These are phyloP conservation scores for Rhododendron ferrugineum DNA, from an alignment of 148 eudicot species.

Conservation along the genomic window DNA sequence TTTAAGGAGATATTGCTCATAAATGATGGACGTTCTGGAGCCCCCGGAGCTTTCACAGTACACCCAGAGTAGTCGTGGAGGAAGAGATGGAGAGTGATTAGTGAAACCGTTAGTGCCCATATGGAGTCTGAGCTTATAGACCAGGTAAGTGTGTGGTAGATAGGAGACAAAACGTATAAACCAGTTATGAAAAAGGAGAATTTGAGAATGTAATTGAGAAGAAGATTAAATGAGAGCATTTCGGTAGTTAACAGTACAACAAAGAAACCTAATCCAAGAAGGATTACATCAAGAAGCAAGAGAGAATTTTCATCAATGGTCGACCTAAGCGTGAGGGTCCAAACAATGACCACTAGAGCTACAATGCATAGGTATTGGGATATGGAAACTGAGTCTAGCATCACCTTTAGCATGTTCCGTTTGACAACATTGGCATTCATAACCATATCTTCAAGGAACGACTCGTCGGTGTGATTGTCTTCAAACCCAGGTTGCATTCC, in stretches of 20 bases:
- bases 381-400: conserved; percentile 77
- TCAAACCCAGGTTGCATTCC: conserved; percentile 96
- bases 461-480: conserved; percentile 87
- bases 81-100: conserved; percentile 73
- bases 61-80: conserved; percentile 88
- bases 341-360: conserved; percentile 76
- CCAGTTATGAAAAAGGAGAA: conserved; percentile 73
- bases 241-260: conserved; percentile 61
- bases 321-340: conserved; percentile 74
- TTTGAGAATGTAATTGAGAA: conserved; percentile 53
- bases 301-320: conserved; percentile 55
- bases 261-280: conserved; percentile 70
- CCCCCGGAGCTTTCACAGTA: conserved; percentile 63
- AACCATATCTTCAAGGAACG: conserved; percentile 88
- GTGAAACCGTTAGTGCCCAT: conserved; percentile 69
- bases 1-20: conserved; percentile 44
- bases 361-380: conserved; percentile 90
- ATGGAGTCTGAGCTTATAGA: conserved; percentile 91
- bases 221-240: conserved; percentile 42
- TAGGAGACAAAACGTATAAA: conserved; percentile 72
- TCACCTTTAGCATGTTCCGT: conserved; percentile 66
- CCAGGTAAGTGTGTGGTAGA: conserved; percentile 89
- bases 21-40: conserved; percentile 50
- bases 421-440: conserved; percentile 90
- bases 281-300: conserved; percentile 57